These are phyloP conservation scores for Astrothelium macrocarpum DNA, from an alignment of 495 filamentous ascomycete species.

Conservation along the genomic window DNA sequence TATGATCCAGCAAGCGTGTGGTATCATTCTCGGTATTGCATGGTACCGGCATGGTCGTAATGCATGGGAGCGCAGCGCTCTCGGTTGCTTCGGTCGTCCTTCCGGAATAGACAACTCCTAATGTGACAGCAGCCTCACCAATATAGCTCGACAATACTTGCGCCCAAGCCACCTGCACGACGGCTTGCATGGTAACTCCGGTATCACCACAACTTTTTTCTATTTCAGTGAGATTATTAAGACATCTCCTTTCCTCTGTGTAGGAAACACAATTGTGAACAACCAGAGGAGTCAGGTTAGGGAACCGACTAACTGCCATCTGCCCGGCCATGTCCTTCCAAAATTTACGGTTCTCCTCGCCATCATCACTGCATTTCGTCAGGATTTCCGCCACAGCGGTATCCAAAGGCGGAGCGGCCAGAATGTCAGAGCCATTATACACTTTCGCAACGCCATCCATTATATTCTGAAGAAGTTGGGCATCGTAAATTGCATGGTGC, in stretches of 20 bases:
- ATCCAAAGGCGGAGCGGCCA: conserved; percentile 26
- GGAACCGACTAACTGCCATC: conserved; percentile 53
- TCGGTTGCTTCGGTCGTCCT: conserved; percentile 46
- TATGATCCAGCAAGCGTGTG: conserved; percentile 42
- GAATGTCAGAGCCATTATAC: conserved; percentile 27
- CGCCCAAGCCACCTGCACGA: conserved; percentile 66
- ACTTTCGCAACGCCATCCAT: conserved; percentile 44
- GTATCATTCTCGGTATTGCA: conserved; percentile 44
- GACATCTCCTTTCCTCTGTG: conserved; percentile 26
- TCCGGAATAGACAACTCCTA: conserved; percentile 64
- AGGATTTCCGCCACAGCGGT: conserved; percentile 38
- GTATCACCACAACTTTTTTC: conserved; percentile 42
- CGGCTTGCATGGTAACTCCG: conserved; percentile 60
- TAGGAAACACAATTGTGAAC: conserved; percentile 31
- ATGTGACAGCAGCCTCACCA: conserved; percentile 56
- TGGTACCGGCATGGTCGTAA: conserved; percentile 61
- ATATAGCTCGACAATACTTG: conserved; percentile 59
- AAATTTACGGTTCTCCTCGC: conserved; percentile 40
- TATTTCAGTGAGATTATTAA: conserved; percentile 27
- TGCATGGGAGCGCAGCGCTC: conserved; percentile 56
- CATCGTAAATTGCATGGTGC: conserved; percentile 76
- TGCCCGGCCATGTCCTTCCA: conserved; percentile 49
- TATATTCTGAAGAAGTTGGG: conserved; percentile 51
- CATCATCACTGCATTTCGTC: conserved; percentile 27
- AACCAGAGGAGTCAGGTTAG: conserved; percentile 54